Evolutionary conservation across 371 early-diverging fungal species (phyloP).

Genomic region (Zopfochytrium polystomum): DNA sequence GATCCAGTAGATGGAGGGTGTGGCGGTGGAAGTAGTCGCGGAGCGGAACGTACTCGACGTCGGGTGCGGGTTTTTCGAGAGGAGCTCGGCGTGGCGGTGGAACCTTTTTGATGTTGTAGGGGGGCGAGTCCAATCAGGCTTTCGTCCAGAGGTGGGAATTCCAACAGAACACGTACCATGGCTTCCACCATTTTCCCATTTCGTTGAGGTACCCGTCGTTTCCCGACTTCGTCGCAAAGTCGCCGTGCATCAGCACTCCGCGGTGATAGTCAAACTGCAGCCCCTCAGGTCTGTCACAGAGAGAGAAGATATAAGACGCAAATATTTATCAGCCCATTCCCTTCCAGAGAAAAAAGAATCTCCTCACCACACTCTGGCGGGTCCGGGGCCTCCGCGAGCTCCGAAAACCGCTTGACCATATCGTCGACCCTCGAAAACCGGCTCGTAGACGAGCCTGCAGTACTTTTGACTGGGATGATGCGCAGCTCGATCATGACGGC

Average conservation of each 20-base stretch:
- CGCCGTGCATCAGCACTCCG: constrained; percentile 43
- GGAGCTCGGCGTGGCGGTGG: constrained; percentile 44
- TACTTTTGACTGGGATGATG: constrained; percentile 45
- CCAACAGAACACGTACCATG: no score
- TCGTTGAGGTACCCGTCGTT: constrained; percentile 28
- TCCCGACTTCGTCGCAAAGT: constrained; percentile 32
- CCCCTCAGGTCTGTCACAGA: constrained; percentile 33
- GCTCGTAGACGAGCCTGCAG: constrained; percentile 35
- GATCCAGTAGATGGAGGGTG: no score
- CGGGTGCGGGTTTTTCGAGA: no score
- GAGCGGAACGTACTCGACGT: constrained; percentile 46
- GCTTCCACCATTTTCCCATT: constrained; percentile 44
- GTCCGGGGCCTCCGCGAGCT: constrained; percentile 27
- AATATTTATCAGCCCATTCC: background rate
- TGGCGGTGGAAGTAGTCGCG: constrained; percentile 52
- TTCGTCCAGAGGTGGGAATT: no score
- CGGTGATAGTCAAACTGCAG: constrained; percentile 39
- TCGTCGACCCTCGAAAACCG: constrained; percentile 24
- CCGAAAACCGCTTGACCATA: constrained; percentile 29
- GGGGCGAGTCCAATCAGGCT: background rate
- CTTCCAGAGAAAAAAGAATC: background rate
- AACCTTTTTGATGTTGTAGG: no score
- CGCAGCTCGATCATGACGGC: constrained; percentile 40
- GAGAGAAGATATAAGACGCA: background rate
- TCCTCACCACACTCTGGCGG: constrained; percentile 25